These are phyloP conservation scores for Hirschfeldia incana DNA, from an alignment of 345 rosid genomes.

Conservation along the genomic window DNA sequence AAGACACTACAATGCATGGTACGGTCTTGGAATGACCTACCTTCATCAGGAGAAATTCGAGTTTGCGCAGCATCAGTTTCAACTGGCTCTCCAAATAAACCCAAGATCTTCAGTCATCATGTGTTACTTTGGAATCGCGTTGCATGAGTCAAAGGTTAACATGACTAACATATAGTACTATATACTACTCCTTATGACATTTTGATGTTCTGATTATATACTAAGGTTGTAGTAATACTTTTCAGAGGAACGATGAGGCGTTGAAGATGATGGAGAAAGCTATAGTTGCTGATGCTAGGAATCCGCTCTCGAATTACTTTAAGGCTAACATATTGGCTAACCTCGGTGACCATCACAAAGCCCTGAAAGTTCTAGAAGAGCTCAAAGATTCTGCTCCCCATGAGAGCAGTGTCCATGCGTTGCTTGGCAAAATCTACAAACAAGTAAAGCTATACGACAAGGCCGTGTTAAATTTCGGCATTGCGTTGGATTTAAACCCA, in stretches of 20 bases:
- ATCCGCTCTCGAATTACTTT: constrained; percentile 89
- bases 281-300: constrained; percentile 64
- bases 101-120: constrained; percentile 83
- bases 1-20: constrained; percentile 90
- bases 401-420: constrained; percentile 76
- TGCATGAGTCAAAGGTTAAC: constrained; percentile 71
- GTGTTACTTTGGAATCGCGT: constrained; percentile 86
- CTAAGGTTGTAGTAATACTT: constrained; percentile 12
- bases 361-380: constrained; percentile 76
- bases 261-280: constrained; percentile 84
- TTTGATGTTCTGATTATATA: constrained; percentile 1
- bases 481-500: constrained; percentile 86
- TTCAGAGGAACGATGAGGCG: constrained; percentile 82
- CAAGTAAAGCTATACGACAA: constrained; percentile 56
- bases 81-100: constrained; percentile 70
- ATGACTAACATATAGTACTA: background rate
- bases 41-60: constrained; percentile 81
- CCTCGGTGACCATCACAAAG: constrained; percentile 64
- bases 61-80: constrained; percentile 89
- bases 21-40: constrained; percentile 89
- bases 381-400: constrained; percentile 74
- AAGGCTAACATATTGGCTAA: constrained; percentile 73
- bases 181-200: constrained; percentile 8
- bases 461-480: constrained; percentile 85
- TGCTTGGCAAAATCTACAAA: constrained; percentile 81